Base-by-base conservation (phyloP, 208 protist genomes). In the Wallacemonas rigidus region DNA sequence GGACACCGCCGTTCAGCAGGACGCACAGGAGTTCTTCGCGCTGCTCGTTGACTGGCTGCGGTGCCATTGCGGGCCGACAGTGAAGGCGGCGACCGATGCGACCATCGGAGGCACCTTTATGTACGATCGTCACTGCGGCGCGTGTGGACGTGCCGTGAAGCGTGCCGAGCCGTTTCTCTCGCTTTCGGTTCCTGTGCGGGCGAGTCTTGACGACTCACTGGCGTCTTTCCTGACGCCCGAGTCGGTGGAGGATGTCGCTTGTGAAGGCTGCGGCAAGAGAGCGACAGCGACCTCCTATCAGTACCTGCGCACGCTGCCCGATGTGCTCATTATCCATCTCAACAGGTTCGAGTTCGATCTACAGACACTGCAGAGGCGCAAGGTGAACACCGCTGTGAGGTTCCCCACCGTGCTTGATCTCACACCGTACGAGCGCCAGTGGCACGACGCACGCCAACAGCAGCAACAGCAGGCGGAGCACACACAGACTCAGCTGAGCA, bases 311-410 rank as follows among this genome's bases (percentile, higher is more conserved):
- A 87, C 74, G 5, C 74, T 95, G 47, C 91, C 91, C 1, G 82
- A 90, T n/a, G 86, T 93, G 11, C 67, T 95, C 35, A 57, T 93
- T 9, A 57, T 95, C 1, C 88, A 95, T 69, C 75, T 89, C 51
- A 93, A 95, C 58, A 83, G 88, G 17, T 95, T 95, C 67, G 83
- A 82, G 56, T 95, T 90, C 71, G 85, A 93, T 67, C 26, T 82
- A 56, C 60, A 83, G n/a, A 87, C 83, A 26, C 69, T 91, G 61
- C 81, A 90, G 74, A 69, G 88, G 14, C 70, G 86, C 50, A 95
- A 95, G 74, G 58, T 92, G 26, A 83, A 77, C 50, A 77, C 76
- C n/a, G 36, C 77, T 9, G 79, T 89, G 2, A 71, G 54, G 1
- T 92, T 89, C 50, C 88, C 88, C 11, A 55, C 80, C 36, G 70